These are phyloP conservation scores for Tetragonia tetragonoides DNA, from an alignment of 148 eudicot species.

Conservation along the genomic window DNA sequence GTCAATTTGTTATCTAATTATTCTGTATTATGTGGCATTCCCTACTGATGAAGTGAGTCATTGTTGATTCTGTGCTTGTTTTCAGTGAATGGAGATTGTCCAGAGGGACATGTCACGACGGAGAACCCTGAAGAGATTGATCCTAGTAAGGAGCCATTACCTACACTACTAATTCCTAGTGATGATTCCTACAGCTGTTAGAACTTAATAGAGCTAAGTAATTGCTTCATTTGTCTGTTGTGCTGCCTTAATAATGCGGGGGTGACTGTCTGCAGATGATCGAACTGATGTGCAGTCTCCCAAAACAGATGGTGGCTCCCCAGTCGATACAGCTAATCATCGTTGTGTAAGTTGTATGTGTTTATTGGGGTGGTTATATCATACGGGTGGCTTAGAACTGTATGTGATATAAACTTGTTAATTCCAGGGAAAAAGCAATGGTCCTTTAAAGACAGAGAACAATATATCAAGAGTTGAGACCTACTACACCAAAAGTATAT, in stretches of 20 bases:
- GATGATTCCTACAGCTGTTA: background rate
- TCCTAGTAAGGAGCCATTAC: constrained; percentile 30
- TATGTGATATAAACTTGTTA: constrained; percentile 28
- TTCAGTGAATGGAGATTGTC: constrained; percentile 60
- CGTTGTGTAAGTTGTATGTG: constrained; percentile 86
- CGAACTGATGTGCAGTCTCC: constrained; percentile 30
- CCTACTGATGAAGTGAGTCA: background rate
- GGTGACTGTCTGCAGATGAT: constrained; percentile 41
- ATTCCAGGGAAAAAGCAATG: constrained; percentile 67
- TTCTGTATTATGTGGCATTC: background rate
- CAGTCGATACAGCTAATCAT: constrained; percentile 38
- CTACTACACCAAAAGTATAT: constrained; percentile 21
- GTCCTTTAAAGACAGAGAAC: constrained; percentile 39
- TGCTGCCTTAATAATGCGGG: constrained; percentile 2
- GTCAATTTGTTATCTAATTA: too few relatives aligned
- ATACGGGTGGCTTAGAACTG: constrained; percentile 27
- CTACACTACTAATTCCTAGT: background rate
- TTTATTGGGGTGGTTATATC: constrained; percentile 32
- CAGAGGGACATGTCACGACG: constrained; percentile 31
- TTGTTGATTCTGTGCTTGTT: constrained; percentile 18
- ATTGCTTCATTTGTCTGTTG: background rate
- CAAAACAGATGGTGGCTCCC: constrained; percentile 28
- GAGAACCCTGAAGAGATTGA: constrained; percentile 30
- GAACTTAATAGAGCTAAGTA: background rate
- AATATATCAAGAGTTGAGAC: constrained; percentile 38